Percentiles rank a stretch among this genome's conserved stretches.
These are phyloP conservation scores for Pelargonium hybrid DNA, from an alignment of 441 rosid species.

Conservation along the genomic window DNA sequence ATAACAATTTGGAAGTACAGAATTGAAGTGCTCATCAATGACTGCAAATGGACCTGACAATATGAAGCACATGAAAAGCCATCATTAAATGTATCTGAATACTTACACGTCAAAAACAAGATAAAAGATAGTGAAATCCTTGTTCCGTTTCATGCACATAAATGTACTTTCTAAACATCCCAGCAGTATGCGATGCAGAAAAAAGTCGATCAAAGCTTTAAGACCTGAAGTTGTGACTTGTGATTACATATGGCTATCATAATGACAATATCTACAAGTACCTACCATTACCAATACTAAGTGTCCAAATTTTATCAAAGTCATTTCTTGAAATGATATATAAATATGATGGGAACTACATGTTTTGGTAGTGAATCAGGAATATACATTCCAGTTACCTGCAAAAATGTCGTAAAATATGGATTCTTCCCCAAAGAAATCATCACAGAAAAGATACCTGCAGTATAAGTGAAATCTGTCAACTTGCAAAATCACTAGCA, in stretches of 20 bases:
- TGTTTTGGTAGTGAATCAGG: not conserved
- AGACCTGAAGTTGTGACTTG: not conserved
- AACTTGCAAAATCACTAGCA: constrained; percentile 1
- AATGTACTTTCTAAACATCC: not conserved
- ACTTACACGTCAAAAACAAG: not conserved
- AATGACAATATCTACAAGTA: not conserved
- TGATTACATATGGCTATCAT: not conserved
- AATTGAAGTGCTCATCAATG: constrained; percentile 86
- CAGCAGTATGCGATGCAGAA: not conserved
- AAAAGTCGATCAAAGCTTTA: constrained; percentile 1
- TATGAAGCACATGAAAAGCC: not conserved
- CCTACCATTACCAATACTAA: not conserved
- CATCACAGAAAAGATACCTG: constrained; percentile 94
- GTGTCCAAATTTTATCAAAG: not conserved
- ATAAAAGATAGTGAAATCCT: not conserved
- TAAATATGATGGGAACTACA: not conserved
- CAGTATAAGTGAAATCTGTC: constrained; percentile 16
- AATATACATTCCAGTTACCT: constrained; percentile 33
- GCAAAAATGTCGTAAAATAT: constrained; percentile 79
- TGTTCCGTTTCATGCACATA: not conserved
- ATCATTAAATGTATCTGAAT: not conserved
- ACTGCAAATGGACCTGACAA: constrained; percentile 92
- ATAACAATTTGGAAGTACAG: constrained; percentile 75
- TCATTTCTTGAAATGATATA: not conserved
- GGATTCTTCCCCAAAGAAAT: constrained; percentile 93